These are phyloP conservation scores for Conticribra guillardii DNA, from an alignment of 108 stramenopile species.

Conservation along the genomic window DNA sequence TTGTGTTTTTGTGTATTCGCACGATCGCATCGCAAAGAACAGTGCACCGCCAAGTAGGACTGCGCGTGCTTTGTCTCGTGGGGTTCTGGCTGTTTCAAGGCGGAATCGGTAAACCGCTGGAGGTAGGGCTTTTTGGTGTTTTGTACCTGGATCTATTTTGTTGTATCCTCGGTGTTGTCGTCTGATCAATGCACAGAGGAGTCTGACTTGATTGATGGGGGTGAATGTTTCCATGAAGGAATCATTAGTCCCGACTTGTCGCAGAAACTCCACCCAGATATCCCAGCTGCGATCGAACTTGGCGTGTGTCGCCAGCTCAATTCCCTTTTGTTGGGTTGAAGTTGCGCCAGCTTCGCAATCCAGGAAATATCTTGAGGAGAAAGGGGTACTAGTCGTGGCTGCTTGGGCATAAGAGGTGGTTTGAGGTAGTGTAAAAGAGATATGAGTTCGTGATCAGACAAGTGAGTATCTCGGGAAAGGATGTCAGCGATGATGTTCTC, in stretches of 20 bases:
- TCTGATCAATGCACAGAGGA: background rate
- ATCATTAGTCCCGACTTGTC: too few species aligned
- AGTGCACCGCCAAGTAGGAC: slow-evolving; percentile 6
- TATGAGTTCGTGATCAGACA: too few species aligned
- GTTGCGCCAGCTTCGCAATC: slow-evolving; percentile 8
- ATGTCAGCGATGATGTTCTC: slow-evolving; percentile 21
- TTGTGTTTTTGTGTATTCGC: slow-evolving; percentile 19
- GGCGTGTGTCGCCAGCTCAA: slow-evolving; percentile 27
- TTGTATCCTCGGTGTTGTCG: slow-evolving; percentile 6
- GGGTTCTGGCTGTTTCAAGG: background rate
- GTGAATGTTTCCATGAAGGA: too few species aligned
- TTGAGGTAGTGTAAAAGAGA: background rate
- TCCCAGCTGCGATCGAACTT: slow-evolving; percentile 18
- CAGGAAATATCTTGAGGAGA: slow-evolving; percentile 1
- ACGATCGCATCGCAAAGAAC: slow-evolving; percentile 28
- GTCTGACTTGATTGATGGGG: background rate
- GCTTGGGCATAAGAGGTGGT: slow-evolving; percentile 1
- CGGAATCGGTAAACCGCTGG: slow-evolving; percentile 13
- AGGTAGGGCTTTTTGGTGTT: too few species aligned
- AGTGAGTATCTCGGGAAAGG: slow-evolving; percentile 16
- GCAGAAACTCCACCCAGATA: slow-evolving; percentile 13
- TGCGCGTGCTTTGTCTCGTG: slow-evolving; percentile 11
- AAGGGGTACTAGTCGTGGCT: slow-evolving; percentile 9
- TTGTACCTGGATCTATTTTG: background rate
- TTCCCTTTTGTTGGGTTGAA: too few species aligned